Conservation (phyloP, 345 rosid genomes). For the Syzygium jambos region DNA sequence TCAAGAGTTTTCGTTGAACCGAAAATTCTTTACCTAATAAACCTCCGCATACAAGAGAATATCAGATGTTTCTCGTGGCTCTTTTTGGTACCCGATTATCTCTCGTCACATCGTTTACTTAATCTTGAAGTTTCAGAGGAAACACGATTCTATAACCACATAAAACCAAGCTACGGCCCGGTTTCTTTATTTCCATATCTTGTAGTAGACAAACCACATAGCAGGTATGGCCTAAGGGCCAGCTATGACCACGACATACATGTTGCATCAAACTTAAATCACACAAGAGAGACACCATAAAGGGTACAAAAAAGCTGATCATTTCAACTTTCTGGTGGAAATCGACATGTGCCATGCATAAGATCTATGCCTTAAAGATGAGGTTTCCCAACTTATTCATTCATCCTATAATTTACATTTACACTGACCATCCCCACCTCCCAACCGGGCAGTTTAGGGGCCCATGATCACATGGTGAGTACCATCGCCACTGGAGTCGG, state of each 20-base stretch:
- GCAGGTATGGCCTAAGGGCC: background rate
- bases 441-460: background rate
- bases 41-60: background rate
- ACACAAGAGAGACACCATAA: background rate
- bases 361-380: background rate
- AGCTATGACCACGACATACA: background rate
- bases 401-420: background rate
- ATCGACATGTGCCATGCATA: background rate
- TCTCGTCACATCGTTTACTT: background rate
- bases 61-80: background rate
- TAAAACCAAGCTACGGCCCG: background rate
- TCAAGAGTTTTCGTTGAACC: background rate
- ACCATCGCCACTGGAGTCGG: background rate
- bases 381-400: background rate
- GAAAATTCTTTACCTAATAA: background rate
- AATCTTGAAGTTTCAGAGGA: background rate
- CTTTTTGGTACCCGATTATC: background rate
- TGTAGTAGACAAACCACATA: background rate
- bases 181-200: background rate
- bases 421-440: background rate
- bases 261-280: background rate
- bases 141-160: background rate
- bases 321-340: background rate
- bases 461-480: background rate
- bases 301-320: background rate